phyloP scores from a whole-genome alignment of 1,284 basidiomycete species.

The Caloboletus firmus region DNA sequence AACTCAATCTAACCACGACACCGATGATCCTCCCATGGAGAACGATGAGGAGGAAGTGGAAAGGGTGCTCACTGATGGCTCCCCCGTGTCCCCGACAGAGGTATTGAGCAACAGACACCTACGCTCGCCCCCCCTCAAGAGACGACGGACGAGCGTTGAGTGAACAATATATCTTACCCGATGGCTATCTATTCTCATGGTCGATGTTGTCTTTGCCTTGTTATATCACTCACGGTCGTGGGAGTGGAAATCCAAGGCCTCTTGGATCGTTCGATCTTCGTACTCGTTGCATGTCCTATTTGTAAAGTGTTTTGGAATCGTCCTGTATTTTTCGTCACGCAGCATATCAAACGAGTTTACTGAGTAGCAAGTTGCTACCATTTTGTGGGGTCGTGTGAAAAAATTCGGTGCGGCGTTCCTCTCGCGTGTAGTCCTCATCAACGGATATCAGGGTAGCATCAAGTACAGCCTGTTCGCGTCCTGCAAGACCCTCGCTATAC shows the following conservation, averaged over 20 bases:
- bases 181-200: slow-evolving; percentile 7
- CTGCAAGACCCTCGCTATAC: slow-evolving; percentile 3
- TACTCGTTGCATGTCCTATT: slow-evolving; percentile 29
- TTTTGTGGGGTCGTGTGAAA: slow-evolving; percentile 28
- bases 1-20: slow-evolving; percentile 20
- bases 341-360: slow-evolving; percentile 2
- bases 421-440: slow-evolving; percentile 25
- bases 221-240: slow-evolving; percentile 15
- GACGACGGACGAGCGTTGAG: slow-evolving; percentile 37
- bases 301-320: slow-evolving; percentile 35
- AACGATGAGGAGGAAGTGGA: slow-evolving; percentile 38
- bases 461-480: slow-evolving; percentile 23
- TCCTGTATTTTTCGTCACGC: slow-evolving; percentile 27
- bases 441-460: slow-evolving; percentile 32
- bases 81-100: slow-evolving; percentile 27
- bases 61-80: slow-evolving; percentile 27
- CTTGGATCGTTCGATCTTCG: slow-evolving; percentile 14
- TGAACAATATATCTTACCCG: slow-evolving; percentile 12
- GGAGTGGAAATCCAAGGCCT: slow-evolving; percentile 3
- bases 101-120: slow-evolving; percentile 17
- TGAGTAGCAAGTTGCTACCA: slow-evolving; percentile 1
- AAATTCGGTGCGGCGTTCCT: slow-evolving; percentile 19
- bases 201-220: slow-evolving; percentile 18
- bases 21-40: slow-evolving; percentile 18
- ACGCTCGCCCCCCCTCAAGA: slow-evolving; percentile 48